Base-by-base conservation (phyloP, 2,329 filamentous ascomycete species). In the Alternaria sp. region DNA sequence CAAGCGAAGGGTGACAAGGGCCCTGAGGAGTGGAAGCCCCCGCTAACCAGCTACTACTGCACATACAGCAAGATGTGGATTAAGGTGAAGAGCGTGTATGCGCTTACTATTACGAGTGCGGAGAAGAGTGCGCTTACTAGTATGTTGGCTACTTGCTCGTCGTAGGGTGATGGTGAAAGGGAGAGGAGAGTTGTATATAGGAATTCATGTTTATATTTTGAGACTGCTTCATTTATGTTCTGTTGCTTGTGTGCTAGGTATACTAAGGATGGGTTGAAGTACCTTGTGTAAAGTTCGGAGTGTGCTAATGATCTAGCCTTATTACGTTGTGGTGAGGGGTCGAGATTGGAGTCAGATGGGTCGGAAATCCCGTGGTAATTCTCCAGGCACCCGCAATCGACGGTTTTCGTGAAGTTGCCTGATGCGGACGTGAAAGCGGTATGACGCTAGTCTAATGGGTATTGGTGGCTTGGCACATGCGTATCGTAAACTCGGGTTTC, bases 1-100 rank as follows among this genome's bases (percentile, higher is more conserved):
- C 83, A 89, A 70, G 69, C 82, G 32, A 96, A 95, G 84, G 82
- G 91, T n/a, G 91, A 93, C 78, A 81, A 84, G 68, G 88, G 89
- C 57, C 91, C 92, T 0, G 92, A 94, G 74, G 78, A 81, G 11
- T 96, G 92, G 92, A 90, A 93, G 82, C 93, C 91, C 12, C 69
- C 71, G 63, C 72, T 75, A 66, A 69, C 79, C 17, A 84, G 83
- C 66, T 95, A 92, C 81, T 87, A 92, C 79, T 96, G 93, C 86
- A 90, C 87, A 26, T 96, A 96, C 74, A 90, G 92, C 13, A 85
- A 87, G 76, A 88, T 89, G 75, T 96, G 90, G 90, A 85, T 95
- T 44, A 86, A 88, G 74, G 92, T 96, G 69, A 96, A 96, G 87
- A 87, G 84, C 72, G 87, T 88, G 72, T 96, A 91, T 77, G 78